phyloP scores from a whole-genome alignment of 139 green algal genomes.

The Chlorella ohadii region DNA sequence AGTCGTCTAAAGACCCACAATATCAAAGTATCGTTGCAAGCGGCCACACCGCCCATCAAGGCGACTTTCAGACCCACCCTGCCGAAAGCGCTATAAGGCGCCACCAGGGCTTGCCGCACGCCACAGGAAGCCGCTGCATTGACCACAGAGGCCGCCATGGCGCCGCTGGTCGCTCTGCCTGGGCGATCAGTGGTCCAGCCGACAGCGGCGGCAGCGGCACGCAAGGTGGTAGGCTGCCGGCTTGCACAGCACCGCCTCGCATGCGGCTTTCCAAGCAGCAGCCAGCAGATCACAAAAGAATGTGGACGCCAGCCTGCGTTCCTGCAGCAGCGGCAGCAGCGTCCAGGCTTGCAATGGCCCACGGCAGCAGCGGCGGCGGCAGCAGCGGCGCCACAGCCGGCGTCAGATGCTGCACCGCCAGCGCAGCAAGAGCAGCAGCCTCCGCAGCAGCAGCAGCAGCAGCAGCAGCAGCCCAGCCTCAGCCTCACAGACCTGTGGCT shows the following conservation, averaged over 20 bases:
- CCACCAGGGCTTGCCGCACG: no score
- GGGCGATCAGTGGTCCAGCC: no score
- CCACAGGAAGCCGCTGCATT: no score
- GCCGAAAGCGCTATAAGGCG: no score
- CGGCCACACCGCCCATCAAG: not conserved
- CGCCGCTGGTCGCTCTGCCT: no score
- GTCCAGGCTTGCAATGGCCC: not conserved
- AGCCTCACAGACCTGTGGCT: constrained; percentile 22
- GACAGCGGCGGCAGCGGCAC: no score
- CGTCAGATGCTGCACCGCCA: not conserved
- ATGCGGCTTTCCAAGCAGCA: no score
- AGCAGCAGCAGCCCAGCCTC: not conserved
- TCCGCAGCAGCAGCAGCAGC: constrained; percentile 1
- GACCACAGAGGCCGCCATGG: no score
- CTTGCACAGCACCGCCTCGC: no score
- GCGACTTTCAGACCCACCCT: not conserved
- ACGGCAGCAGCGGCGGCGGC: not conserved
- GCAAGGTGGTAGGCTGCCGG: no score
- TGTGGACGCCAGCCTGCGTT: no score
- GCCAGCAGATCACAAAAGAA: no score
- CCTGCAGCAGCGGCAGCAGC: not conserved
- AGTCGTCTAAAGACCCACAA: not conserved
- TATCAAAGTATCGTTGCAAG: not conserved
- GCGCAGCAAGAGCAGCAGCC: not conserved
- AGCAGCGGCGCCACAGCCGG: not conserved